phyloP scores from a whole-genome alignment of 257 asterid species.

The Petunia secreta region DNA sequence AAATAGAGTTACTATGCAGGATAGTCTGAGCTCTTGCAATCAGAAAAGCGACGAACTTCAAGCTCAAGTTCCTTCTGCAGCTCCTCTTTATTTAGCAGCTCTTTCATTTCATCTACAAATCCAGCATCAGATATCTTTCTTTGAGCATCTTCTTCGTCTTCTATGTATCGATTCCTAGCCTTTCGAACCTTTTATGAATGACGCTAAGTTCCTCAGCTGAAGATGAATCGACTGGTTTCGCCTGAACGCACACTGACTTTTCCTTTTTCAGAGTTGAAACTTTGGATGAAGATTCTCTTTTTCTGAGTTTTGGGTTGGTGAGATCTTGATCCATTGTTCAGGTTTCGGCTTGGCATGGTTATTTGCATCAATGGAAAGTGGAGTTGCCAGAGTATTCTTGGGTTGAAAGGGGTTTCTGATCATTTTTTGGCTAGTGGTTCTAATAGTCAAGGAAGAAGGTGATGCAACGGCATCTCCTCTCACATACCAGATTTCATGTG shows the following conservation, averaged over 20 bases:
- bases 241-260: not conserved
- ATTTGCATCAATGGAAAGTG: not conserved
- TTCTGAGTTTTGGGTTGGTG: not conserved
- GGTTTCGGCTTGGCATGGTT: not conserved
- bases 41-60: slow-evolving; percentile 90
- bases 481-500: not conserved
- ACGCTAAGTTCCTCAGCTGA: slow-evolving; percentile 78
- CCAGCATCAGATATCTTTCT: slow-evolving; percentile 51
- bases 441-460: slow-evolving; percentile 4
- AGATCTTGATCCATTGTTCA: not conserved
- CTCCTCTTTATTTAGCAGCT: slow-evolving; percentile 58
- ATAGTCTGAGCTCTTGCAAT: slow-evolving; percentile 67
- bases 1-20: slow-evolving; percentile 54
- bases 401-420: slow-evolving; percentile 23
- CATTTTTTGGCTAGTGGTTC: not conserved
- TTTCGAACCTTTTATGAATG: slow-evolving; percentile 60
- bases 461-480: not conserved
- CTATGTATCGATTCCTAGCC: slow-evolving; percentile 58
- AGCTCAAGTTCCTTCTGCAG: slow-evolving; percentile 75
- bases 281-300: slow-evolving; percentile 20
- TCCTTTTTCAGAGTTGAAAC: not conserved
- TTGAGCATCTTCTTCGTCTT: slow-evolving; percentile 55
- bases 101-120: slow-evolving; percentile 65
- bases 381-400: not conserved
- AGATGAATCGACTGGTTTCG: slow-evolving; percentile 46